Conservation (phyloP, 2,329 filamentous ascomycete genomes). For the Ciborinia camelliae region DNA sequence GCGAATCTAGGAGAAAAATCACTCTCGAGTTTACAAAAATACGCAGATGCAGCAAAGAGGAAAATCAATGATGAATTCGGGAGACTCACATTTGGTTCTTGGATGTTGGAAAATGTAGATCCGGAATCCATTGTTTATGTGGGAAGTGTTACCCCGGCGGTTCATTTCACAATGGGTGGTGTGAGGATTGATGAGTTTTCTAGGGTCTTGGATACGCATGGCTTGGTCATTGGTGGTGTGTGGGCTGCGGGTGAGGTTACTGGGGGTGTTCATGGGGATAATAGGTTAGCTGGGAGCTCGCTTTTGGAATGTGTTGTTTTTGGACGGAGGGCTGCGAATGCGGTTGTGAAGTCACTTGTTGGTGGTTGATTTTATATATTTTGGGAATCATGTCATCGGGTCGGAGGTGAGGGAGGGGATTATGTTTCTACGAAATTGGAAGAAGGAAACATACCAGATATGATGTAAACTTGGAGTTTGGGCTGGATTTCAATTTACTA, state of each 20-base stretch:
- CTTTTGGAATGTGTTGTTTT: conserved; percentile 62
- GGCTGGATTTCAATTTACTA: too few species aligned
- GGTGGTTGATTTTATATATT: not conserved
- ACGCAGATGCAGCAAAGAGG: conserved; percentile 45
- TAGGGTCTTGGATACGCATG: conserved; percentile 46
- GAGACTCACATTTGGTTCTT: conserved; percentile 52
- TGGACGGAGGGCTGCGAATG: conserved; percentile 53
- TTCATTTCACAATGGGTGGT: conserved; percentile 67
- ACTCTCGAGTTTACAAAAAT: conserved; percentile 47
- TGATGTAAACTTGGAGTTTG: too few species aligned
- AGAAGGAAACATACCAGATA: too few species aligned
- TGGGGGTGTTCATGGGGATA: conserved; percentile 61
- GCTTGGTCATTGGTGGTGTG: conserved; percentile 50
- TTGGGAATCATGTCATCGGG: too few species aligned
- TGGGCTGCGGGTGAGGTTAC: conserved; percentile 64
- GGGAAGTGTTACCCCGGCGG: conserved; percentile 58
- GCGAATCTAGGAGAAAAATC: conserved; percentile 40
- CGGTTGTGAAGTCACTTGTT: not conserved
- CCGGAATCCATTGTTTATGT: conserved; percentile 54
- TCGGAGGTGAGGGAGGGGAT: too few species aligned
- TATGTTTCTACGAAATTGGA: too few species aligned
- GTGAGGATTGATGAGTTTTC: conserved; percentile 53
- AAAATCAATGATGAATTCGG: conserved; percentile 45
- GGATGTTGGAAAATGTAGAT: conserved; percentile 50
- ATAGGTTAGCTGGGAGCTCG: conserved; percentile 59